These are phyloP conservation scores for Puccinia hordei DNA, from an alignment of 1,284 basidiomycete species.

Conservation along the genomic window DNA sequence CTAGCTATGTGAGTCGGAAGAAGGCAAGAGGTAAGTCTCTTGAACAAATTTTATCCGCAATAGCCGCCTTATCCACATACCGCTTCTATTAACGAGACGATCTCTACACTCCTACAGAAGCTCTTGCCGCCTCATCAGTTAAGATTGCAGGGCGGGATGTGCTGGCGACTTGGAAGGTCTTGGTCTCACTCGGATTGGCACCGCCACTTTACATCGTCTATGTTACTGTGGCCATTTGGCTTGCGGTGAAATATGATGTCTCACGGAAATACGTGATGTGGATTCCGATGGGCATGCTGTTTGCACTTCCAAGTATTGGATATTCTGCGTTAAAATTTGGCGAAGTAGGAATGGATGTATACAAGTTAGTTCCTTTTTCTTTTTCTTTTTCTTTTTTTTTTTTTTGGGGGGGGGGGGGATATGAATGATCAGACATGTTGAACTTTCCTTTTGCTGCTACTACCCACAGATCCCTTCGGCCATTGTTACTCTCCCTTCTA, in stretches of 20 bases:
- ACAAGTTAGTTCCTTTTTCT: slow-evolving; percentile 73
- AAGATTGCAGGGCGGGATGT: slow-evolving; percentile 95
- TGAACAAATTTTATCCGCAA: slow-evolving; percentile 14
- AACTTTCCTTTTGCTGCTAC: not conserved
- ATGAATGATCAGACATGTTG: not conserved
- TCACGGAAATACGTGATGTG: slow-evolving; percentile 68
- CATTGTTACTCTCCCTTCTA: slow-evolving; percentile 83
- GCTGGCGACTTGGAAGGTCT: slow-evolving; percentile 95
- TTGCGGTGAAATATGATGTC: slow-evolving; percentile 73
- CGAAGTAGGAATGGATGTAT: slow-evolving; percentile 96
- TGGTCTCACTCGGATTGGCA: slow-evolving; percentile 87
- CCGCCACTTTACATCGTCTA: slow-evolving; percentile 85
- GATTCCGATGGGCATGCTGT: slow-evolving; percentile 78
- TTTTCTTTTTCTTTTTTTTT: not conserved
- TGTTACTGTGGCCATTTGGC: slow-evolving; percentile 74
- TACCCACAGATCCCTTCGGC: slow-evolving; percentile 76
- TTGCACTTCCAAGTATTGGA: slow-evolving; percentile 81
- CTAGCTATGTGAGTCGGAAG: slow-evolving; percentile 80
- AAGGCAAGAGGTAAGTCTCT: slow-evolving; percentile 82
- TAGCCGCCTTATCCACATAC: slow-evolving; percentile 25
- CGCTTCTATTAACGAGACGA: not conserved
- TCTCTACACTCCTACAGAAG: slow-evolving; percentile 67
- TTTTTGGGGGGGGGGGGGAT: too few relatives aligned
- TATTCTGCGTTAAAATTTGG: slow-evolving; percentile 96
- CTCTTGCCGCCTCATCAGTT: slow-evolving; percentile 90